phyloP scores from a whole-genome alignment of 345 rosid genomes.

The Sisymbrium irio region DNA sequence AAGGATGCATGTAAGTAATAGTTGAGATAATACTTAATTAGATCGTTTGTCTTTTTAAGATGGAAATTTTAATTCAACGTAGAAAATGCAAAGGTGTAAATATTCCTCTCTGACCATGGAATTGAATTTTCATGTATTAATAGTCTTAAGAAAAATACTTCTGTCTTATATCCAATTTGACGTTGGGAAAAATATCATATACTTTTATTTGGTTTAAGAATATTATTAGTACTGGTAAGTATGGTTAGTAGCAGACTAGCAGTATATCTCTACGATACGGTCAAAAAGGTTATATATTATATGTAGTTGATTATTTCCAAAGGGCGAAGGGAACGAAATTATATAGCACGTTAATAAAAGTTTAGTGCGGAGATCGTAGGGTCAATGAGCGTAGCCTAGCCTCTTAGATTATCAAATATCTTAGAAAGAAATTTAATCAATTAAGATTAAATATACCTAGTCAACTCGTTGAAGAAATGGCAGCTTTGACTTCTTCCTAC shows the following conservation, averaged over 20 bases:
- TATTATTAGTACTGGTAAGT: neutral
- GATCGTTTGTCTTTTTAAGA: neutral
- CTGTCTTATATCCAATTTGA: neutral
- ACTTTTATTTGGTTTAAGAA: neutral
- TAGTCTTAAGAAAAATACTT: slow-evolving; percentile 10
- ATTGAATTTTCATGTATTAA: slow-evolving; percentile 1
- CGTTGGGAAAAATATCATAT: neutral
- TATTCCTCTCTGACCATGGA: slow-evolving; percentile 4
- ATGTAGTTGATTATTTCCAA: neutral
- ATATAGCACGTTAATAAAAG: neutral
- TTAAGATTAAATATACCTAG: neutral
- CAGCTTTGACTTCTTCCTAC: slow-evolving; percentile 15
- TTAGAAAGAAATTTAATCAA: neutral
- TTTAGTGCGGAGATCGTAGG: neutral
- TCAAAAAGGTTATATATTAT: neutral
- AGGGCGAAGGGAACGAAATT: neutral
- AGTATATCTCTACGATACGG: neutral
- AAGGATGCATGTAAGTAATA: neutral
- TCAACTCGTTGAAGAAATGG: slow-evolving; percentile 25
- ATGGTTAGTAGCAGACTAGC: neutral
- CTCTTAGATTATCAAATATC: neutral
- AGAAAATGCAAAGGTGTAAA: neutral
- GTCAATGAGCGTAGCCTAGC: slow-evolving; percentile 3
- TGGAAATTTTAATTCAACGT: neutral
- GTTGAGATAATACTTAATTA: neutral